Evolutionary conservation across 805 yeast genomes (phyloP).

Genomic region (Pachysolen tannophilus): DNA sequence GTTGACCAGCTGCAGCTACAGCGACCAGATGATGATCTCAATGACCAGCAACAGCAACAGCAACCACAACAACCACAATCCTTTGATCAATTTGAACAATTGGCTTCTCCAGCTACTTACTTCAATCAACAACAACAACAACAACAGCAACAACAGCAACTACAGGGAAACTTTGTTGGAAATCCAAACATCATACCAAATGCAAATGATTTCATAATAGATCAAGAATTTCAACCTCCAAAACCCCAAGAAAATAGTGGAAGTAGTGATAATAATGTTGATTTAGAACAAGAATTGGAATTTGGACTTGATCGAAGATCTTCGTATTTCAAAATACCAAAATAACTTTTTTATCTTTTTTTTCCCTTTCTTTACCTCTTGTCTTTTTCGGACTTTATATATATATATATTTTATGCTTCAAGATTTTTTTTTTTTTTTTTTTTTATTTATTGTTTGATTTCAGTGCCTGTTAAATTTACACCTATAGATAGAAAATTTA

Average conservation of each 20-base stretch:
- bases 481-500: no score
- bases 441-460: no score
- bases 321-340: no score
- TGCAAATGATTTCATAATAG: conserved; percentile 26
- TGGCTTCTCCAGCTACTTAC: no score
- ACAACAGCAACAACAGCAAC: conserved; percentile 13
- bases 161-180: conserved; percentile 14
- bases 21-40: conserved; percentile 7
- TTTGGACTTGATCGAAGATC: conserved; percentile 63
- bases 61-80: conserved; percentile 13
- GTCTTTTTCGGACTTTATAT: no score
- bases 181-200: conserved; percentile 13
- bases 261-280: conserved; percentile 22
- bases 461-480: no score
- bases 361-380: no score
- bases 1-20: conserved; percentile 1
- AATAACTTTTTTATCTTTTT: no score
- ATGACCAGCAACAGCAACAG: conserved; percentile 16
- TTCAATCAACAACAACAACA: conserved; percentile 11
- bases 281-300: conserved; percentile 58
- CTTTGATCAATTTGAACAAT: conserved; percentile 15
- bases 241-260: conserved; percentile 45
- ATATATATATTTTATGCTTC: no score
- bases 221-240: conserved; percentile 47
- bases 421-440: no score